phyloP scores from a whole-genome alignment of 768 basidiomycete species.

The Tylopilus cervinicoccineus region DNA sequence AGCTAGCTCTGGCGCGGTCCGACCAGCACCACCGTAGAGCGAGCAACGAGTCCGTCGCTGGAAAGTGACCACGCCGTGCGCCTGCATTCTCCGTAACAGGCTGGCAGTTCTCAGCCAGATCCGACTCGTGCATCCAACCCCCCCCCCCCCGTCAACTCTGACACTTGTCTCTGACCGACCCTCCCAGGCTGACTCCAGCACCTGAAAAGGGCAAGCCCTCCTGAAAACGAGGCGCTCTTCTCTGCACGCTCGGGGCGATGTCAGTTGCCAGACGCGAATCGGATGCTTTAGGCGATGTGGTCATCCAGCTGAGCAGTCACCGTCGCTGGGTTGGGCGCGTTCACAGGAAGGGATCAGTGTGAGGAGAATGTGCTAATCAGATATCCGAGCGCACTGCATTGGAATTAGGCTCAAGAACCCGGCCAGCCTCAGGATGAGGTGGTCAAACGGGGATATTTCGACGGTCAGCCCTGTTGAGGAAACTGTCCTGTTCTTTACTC shows the following conservation, averaged over 20 bases:
- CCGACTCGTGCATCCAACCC: conserved; percentile 18
- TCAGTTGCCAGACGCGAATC: conserved; percentile 6
- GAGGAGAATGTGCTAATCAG: conserved; percentile 27
- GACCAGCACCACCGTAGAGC: too few species aligned
- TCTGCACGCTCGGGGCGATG: conserved; percentile 2
- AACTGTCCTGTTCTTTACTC: conserved; percentile 27
- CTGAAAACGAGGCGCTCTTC: not conserved
- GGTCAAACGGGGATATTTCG: conserved; percentile 21
- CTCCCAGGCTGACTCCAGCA: conserved; percentile 1
- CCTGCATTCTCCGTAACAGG: conserved; percentile 13
- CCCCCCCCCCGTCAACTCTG: conserved; percentile 15
- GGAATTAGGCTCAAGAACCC: conserved; percentile 33
- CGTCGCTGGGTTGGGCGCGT: conserved; percentile 27
- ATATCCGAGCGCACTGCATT: conserved; percentile 37
- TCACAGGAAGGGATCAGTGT: conserved; percentile 27
- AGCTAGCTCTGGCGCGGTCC: too few species aligned
- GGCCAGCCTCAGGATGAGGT: conserved; percentile 8
- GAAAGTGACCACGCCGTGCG: too few species aligned
- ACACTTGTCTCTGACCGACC: conserved; percentile 18
- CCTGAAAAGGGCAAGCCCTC: conserved; percentile 6
- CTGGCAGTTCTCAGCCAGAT: conserved; percentile 28
- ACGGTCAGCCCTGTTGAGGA: conserved; percentile 22
- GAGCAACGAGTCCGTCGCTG: too few species aligned
- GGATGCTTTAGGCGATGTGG: conserved; percentile 8
- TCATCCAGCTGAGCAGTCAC: not conserved